These are phyloP conservation scores for Dryas drummondii DNA, from an alignment of 306 rosid species.

Conservation along the genomic window DNA sequence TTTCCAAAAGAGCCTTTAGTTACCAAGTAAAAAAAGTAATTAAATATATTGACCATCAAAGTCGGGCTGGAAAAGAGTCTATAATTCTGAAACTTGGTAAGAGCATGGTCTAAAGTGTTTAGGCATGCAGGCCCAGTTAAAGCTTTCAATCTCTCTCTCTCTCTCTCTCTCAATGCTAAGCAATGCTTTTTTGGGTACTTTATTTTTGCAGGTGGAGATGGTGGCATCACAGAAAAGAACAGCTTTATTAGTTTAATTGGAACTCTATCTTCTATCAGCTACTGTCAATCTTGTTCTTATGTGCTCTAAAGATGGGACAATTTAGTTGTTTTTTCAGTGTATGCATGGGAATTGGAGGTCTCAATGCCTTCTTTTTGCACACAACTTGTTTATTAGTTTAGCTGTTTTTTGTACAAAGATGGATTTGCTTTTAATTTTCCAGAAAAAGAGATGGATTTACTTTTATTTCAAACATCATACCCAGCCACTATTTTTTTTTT, in stretches of 20 bases:
- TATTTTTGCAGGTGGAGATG: constrained; percentile 81
- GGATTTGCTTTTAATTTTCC: constrained; percentile 26
- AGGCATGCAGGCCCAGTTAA: not conserved
- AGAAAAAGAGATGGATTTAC: not conserved
- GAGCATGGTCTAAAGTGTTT: constrained; percentile 2
- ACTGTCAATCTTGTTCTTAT: constrained; percentile 15
- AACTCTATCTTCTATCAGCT: constrained; percentile 16
- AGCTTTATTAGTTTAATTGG: constrained; percentile 59
- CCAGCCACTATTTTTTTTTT: constrained; percentile 16
- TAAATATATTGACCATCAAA: not conserved
- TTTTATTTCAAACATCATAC: constrained; percentile 32
- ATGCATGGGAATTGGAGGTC: constrained; percentile 21
- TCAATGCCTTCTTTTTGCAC: constrained; percentile 24
- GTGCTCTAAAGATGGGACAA: constrained; percentile 30
- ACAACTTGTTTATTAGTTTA: constrained; percentile 20
- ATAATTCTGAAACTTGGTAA: not conserved
- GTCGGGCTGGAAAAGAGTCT: not conserved
- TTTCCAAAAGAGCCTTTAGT: not conserved
- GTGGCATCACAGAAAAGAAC: constrained; percentile 75
- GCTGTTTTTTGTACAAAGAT: constrained; percentile 44
- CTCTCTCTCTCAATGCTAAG: not conserved
- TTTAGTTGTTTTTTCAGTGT: constrained; percentile 22
- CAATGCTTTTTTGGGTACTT: not conserved
- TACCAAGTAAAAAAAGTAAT: not conserved
- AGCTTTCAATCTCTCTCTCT: not conserved